These are phyloP conservation scores for Phytophthora vignae DNA, from an alignment of 352 stramenopile genomes.

Conservation along the genomic window DNA sequence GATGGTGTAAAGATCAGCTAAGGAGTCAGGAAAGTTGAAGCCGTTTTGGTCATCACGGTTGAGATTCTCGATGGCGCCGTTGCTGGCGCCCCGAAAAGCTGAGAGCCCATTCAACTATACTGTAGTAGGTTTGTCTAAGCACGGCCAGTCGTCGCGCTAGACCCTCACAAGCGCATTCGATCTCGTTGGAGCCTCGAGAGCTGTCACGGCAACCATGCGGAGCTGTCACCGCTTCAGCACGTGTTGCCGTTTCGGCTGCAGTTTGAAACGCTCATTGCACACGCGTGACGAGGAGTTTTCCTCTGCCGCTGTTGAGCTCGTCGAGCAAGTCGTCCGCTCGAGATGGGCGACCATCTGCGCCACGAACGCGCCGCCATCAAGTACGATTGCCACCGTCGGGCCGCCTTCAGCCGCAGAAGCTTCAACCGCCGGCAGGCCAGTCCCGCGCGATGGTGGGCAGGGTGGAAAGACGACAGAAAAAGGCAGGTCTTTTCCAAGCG, in stretches of 20 bases:
- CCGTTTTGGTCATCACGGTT: not conserved
- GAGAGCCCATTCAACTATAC: not conserved
- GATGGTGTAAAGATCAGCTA: not conserved
- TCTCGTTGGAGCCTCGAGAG: not conserved
- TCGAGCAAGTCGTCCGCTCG: not conserved
- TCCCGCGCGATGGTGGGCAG: not conserved
- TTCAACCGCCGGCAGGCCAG: not conserved
- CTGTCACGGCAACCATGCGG: not conserved
- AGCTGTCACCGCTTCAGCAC: conserved; percentile 10
- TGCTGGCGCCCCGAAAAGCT: not conserved
- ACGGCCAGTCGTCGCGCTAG: not conserved
- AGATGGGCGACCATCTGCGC: conserved; percentile 1
- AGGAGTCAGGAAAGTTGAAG: not conserved
- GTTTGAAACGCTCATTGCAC: conserved; percentile 26
- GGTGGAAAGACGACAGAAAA: conserved; percentile 36
- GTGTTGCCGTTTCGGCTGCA: conserved; percentile 15
- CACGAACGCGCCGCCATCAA: conserved; percentile 13
- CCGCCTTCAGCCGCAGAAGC: conserved; percentile 2
- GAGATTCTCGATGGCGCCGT: not conserved
- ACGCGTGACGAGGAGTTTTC: conserved; percentile 21
- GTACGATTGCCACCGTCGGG: not conserved
- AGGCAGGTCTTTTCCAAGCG: conserved; percentile 14
- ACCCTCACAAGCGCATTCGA: not conserved
- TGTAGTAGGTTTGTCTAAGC: not conserved
- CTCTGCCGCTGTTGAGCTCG: not conserved